Evolutionary conservation across 176 grass and related monocot genomes (phyloP), one percentile per base, ranked within the genome.

Genomic region (Zoysia japonica): DNA sequence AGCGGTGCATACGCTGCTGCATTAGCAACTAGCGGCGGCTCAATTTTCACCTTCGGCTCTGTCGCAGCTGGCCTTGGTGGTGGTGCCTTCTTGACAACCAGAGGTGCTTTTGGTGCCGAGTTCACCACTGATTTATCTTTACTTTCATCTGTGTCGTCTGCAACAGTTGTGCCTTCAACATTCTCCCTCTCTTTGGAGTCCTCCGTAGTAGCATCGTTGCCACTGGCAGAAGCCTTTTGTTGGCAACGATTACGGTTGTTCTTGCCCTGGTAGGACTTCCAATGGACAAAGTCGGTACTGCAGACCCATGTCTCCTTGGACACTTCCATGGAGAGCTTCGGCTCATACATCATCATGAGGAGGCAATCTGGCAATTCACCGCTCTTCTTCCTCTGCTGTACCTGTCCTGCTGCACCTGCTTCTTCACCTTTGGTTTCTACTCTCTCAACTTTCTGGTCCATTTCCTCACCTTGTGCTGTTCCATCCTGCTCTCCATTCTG

Each of bases 281-380:
- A 87, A 17, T 87, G 92, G 57, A 93, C 84, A 2, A 98, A 98
- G 54, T 98, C 92, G 0, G 87, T 98, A 84, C 92, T 93, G 68
- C 92, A 90, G 12, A 98, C 96, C 96, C 96, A 98, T 16, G 96
- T 98, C 72, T 98, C 96, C 81, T 83, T 95, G 11, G 92, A 98
- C 28, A 98, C 96, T 82, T 98, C 96, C 96, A 98, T 98, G 55
- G 96, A 98, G 65, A 98, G 73, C 86, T 98, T 98, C 6, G 96
- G 96, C 75, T 98, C 96, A 5, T 92, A 98, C 96, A 98, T 93
- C 96, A 98, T 98, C 76, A 98, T 70, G 0, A 95, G 90, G 68
- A 98, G 92, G 81, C 96, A 98, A 65, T 98, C 96, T 0, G 96
- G 92, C 84, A 98, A 61, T 51, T 92, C 88, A 1, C 81, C 84